Conservation (phyloP, 208 protist genomes). For the Trypanosoma rangeli region DNA sequence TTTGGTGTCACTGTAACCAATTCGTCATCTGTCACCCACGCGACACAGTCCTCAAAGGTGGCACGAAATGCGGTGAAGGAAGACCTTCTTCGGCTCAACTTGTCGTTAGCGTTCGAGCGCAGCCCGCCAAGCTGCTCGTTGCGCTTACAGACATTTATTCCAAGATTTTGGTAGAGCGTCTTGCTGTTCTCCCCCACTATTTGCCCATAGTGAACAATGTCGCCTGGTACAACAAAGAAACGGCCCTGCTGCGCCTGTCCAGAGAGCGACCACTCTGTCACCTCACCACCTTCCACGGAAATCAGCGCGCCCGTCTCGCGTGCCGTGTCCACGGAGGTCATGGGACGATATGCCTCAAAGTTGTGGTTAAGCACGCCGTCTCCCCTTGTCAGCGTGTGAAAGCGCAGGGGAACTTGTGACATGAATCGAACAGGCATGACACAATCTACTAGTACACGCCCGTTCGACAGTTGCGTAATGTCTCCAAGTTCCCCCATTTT, state of each 20-base stretch:
- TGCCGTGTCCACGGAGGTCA: slow-evolving; percentile 59
- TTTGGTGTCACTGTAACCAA: slow-evolving; percentile 92
- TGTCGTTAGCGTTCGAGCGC: slow-evolving; percentile 90
- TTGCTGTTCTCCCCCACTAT: slow-evolving; percentile 92
- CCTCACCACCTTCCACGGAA: slow-evolving; percentile 81
- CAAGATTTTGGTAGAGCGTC: slow-evolving; percentile 84
- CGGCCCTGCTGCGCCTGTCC: slow-evolving; percentile 71
- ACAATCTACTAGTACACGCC: slow-evolving; percentile 78
- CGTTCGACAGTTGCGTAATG: slow-evolving; percentile 75
- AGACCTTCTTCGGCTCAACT: slow-evolving; percentile 62
- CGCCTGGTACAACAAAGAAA: slow-evolving; percentile 88
- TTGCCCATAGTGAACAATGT: slow-evolving; percentile 88
- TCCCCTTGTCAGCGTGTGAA: slow-evolving; percentile 85
- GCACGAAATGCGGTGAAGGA: slow-evolving; percentile 55
- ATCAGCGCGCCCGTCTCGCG: slow-evolving; percentile 88
- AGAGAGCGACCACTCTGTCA: slow-evolving; percentile 85
- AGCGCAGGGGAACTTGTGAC: slow-evolving; percentile 77
- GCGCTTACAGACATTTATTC: slow-evolving; percentile 88
- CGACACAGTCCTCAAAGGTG: slow-evolving; percentile 87
- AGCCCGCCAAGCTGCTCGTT: slow-evolving; percentile 91
- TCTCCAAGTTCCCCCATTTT: slow-evolving; percentile 91
- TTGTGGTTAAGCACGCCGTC: slow-evolving; percentile 89
- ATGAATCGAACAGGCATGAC: slow-evolving; percentile 90
- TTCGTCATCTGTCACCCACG: slow-evolving; percentile 90
- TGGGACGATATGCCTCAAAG: slow-evolving; percentile 84